These are phyloP conservation scores for Laetiporus sulphureus DNA, from an alignment of 1,284 basidiomycete genomes.

Conservation along the genomic window DNA sequence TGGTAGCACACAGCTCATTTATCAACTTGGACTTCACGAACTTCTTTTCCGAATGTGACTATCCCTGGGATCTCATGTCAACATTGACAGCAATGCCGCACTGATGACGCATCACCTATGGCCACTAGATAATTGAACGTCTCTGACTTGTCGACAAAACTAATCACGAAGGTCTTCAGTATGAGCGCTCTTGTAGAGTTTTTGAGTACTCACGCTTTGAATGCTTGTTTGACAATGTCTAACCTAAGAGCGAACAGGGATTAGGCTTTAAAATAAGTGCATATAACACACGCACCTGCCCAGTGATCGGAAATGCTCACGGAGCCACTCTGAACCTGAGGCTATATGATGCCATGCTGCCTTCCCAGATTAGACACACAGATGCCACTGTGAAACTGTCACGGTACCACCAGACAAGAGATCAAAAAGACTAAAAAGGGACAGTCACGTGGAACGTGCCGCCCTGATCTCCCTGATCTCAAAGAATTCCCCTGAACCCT, in stretches of 20 bases:
- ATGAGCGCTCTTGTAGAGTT: too few relatives aligned
- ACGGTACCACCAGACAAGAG: too few relatives aligned
- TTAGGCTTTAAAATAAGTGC: not conserved
- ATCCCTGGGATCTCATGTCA: conserved; percentile 1
- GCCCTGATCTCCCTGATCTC: too few relatives aligned
- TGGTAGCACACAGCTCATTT: too few relatives aligned
- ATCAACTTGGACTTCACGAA: conserved; percentile 7
- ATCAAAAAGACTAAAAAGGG: too few relatives aligned
- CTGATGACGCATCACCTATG: conserved; percentile 6
- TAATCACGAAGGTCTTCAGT: too few relatives aligned
- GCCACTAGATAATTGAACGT: conserved; percentile 8
- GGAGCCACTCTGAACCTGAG: too few relatives aligned
- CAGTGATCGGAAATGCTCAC: conserved; percentile 2
- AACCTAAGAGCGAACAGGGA: not conserved
- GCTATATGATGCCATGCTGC: conserved; percentile 1
- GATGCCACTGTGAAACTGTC: too few relatives aligned
- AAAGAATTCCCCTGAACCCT: too few relatives aligned
- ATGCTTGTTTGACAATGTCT: conserved; percentile 10
- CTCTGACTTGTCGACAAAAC: conserved; percentile 9
- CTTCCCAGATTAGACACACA: not conserved
- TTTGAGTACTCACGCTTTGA: conserved; percentile 11
- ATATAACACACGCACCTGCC: conserved; percentile 6
- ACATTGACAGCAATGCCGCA: too few relatives aligned
- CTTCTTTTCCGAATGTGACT: conserved; percentile 7
- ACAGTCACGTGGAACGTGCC: too few relatives aligned